Base-by-base conservation (phyloP, 345 rosid species). In the Theobroma cacao region DNA sequence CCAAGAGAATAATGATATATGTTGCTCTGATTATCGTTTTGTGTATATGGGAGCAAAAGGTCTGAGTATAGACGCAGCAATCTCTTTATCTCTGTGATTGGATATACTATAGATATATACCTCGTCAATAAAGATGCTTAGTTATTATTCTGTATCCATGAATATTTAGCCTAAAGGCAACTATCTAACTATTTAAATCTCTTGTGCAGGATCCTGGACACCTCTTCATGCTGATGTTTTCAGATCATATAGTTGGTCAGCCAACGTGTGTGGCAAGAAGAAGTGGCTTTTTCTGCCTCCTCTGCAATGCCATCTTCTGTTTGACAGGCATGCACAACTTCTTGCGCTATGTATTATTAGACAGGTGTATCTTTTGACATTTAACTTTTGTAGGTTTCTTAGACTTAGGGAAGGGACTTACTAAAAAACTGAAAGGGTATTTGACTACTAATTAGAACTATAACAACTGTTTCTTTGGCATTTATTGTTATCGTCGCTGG, bases 21-120 rank as follows among this genome's bases (percentile, higher is more conserved):
- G 91, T 82, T 93, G 97, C 89, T 94, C 97, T 50, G 99, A 95
- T 87, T 95, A 93, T 82, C 95, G 95, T n/a, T 95, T 95, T 89
- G 95, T 95, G 78, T 93, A 95, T 83, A 91, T 93, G 91, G 99
- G 99, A 87, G 93, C 93, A 66, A 92, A 91, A 93, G 97, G 97
- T 93, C 65, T 33, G 91, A 76, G 75, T 33, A 56, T 64, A 55
- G 64, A 79, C 70, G 62, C 77, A 24, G 26, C n/a, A 50, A 24
- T 24, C n/a, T 75, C 59, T 63, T n/a, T n/a, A n/a, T n/a, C n/a
- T 72, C 56, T 60, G 31, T 76, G 72, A 41, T 48, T 69, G 55
- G 65, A 31, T 66, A 53, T 43, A 52, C 65, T 66, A 31, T 50
- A 52, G 75, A 64, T 74, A n/a, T 26, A 38, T 76, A 26, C 20